phyloP scores from a whole-genome alignment of 116 monocot genomes.

The Dioscorea cayenensis region DNA sequence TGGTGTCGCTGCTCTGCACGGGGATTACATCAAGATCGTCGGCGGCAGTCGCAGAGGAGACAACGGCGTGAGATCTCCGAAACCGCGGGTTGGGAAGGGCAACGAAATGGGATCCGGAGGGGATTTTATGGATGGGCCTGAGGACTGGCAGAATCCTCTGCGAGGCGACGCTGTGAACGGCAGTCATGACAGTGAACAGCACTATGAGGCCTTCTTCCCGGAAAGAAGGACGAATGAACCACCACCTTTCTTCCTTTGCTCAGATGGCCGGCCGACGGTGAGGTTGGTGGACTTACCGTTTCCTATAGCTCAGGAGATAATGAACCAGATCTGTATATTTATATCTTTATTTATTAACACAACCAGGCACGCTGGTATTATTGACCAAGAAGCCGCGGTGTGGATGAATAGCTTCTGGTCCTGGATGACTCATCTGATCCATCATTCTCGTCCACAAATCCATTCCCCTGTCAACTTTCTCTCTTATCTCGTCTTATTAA shows the following conservation, averaged over 20 bases:
- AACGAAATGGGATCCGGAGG: neutral
- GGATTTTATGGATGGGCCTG: neutral
- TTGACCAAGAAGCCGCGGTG: too few species aligned
- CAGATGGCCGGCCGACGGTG: too few species aligned
- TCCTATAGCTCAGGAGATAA: too few species aligned
- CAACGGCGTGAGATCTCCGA: neutral
- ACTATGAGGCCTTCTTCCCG: neutral
- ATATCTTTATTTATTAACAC: too few species aligned
- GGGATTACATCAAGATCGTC: conserved; percentile 48
- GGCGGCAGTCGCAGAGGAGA: conserved; percentile 11
- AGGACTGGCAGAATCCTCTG: neutral
- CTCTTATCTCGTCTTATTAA: too few species aligned
- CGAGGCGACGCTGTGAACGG: conserved; percentile 7
- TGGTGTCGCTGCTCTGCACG: conserved; percentile 28
- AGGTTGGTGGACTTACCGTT: too few species aligned
- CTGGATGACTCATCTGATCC: too few species aligned
- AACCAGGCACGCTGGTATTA: too few species aligned
- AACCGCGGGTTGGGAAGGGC: neutral
- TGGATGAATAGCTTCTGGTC: too few species aligned
- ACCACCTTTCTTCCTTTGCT: neutral
- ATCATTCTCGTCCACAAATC: too few species aligned
- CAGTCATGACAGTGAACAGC: neutral
- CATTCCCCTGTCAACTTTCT: too few species aligned
- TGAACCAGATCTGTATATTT: too few species aligned
- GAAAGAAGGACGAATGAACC: neutral